These are phyloP conservation scores for Jatropha curcas DNA, from an alignment of 345 rosid genomes.

Conservation along the genomic window DNA sequence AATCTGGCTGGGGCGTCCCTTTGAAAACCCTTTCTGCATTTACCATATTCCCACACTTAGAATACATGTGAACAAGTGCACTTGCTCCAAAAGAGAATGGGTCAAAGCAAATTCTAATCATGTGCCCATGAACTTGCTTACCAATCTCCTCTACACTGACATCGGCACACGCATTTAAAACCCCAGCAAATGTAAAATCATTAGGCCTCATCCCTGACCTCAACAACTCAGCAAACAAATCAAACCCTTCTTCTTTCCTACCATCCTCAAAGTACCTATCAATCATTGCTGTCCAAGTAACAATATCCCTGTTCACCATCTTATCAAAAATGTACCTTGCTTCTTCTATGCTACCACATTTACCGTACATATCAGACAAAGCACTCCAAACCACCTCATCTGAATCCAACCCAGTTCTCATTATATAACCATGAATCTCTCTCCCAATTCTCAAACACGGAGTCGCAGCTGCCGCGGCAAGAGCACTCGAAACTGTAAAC, in stretches of 20 bases:
- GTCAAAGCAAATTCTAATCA: constrained; percentile 62
- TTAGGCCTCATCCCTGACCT: constrained; percentile 65
- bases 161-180: constrained; percentile 73
- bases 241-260: constrained; percentile 63
- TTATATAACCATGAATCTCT: constrained; percentile 78
- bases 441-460: constrained; percentile 55
- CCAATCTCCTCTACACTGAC: constrained; percentile 63
- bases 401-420: constrained; percentile 63
- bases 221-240: constrained; percentile 52
- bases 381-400: constrained; percentile 94
- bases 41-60: constrained; percentile 76
- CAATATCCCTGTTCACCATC: constrained; percentile 65
- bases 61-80: constrained; percentile 83
- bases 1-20: constrained; percentile 52
- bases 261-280: constrained; percentile 70
- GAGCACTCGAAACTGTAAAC: constrained; percentile 64
- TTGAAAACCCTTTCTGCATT: constrained; percentile 61
- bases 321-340: constrained; percentile 69
- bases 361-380: constrained; percentile 80
- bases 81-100: constrained; percentile 70
- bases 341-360: constrained; percentile 78
- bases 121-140: constrained; percentile 79
- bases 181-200: constrained; percentile 76
- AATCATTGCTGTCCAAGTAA: constrained; percentile 88
- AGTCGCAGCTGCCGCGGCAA: constrained; percentile 72